Conservation (phyloP, 2,329 filamentous ascomycete genomes). For the Phialophora expanda region DNA sequence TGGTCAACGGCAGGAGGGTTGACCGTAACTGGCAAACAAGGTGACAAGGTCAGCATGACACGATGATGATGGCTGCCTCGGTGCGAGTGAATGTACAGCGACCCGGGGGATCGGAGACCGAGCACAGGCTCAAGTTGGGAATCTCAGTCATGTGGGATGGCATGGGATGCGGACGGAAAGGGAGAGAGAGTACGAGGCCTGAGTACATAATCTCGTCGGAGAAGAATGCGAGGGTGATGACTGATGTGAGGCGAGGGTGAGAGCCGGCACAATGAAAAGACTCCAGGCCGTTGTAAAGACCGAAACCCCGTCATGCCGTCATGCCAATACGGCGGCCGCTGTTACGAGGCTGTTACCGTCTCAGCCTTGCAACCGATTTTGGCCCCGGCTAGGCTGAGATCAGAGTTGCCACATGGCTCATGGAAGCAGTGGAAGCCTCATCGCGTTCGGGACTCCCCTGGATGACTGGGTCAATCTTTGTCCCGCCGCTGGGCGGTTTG, state of each 20-base stretch:
- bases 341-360: conserved; percentile 10
- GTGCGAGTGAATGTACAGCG: conserved; percentile 1
- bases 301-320: neutral
- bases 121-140: conserved; percentile 4
- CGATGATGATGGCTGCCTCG: conserved; percentile 7
- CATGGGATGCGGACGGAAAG: neutral
- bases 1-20: neutral
- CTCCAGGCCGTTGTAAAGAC: conserved; percentile 6
- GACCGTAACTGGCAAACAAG: conserved; percentile 9
- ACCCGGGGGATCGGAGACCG: conserved; percentile 5
- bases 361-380: conserved; percentile 16
- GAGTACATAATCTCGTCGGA: conserved; percentile 6
- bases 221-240: neutral
- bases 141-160: neutral
- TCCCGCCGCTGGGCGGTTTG: conserved; percentile 9
- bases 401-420: conserved; percentile 18
- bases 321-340: neutral
- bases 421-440: conserved; percentile 18
- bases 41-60: conserved; percentile 21
- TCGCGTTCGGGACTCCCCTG: conserved; percentile 11
- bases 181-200: neutral
- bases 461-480: neutral
- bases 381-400: conserved; percentile 18
- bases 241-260: neutral
- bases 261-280: neutral